Evolutionary conservation across 176 grass and related monocot genomes (phyloP).

Genomic region (Oryza glaberrima): DNA sequence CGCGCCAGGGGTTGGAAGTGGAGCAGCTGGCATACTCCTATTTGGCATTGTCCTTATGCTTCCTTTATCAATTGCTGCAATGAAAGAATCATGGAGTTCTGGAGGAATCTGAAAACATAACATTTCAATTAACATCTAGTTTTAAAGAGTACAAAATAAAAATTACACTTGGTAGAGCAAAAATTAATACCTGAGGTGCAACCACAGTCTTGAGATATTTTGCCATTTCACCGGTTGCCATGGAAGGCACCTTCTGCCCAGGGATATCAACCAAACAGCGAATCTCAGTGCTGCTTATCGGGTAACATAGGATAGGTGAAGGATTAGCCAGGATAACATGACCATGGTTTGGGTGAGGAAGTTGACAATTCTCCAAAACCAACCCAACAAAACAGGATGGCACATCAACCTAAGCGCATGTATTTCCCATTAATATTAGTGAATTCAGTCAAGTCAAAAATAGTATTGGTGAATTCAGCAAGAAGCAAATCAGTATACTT

Average conservation of each 20-base stretch:
- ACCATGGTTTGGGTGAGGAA: constrained; percentile 86
- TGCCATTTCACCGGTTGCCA: constrained; percentile 90
- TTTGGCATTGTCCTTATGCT: constrained; percentile 97
- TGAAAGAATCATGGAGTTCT: constrained; percentile 75
- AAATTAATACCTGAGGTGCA: constrained; percentile 79
- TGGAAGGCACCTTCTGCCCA: constrained; percentile 95
- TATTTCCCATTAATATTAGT: constrained; percentile 17
- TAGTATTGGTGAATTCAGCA: constrained; percentile 23
- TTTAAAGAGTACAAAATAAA: not conserved
- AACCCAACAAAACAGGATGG: constrained; percentile 97
- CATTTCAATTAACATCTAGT: constrained; percentile 19
- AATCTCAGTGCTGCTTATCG: constrained; percentile 93
- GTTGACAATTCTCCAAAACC: constrained; percentile 89
- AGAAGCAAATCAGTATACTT: constrained; percentile 2
- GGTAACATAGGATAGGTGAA: constrained; percentile 96
- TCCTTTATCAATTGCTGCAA: constrained; percentile 85
- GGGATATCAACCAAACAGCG: constrained; percentile 97
- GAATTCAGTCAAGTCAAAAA: not conserved
- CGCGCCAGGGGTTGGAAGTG: constrained; percentile 88
- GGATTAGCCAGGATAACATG: constrained; percentile 99
- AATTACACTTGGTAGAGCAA: constrained; percentile 6
- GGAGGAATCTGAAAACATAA: constrained; percentile 60
- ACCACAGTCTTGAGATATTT: constrained; percentile 93
- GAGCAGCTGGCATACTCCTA: constrained; percentile 89
- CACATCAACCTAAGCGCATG: constrained; percentile 79